Evolutionary conservation across 805 yeast species (phyloP).

Genomic region (Candida boidinii): DNA sequence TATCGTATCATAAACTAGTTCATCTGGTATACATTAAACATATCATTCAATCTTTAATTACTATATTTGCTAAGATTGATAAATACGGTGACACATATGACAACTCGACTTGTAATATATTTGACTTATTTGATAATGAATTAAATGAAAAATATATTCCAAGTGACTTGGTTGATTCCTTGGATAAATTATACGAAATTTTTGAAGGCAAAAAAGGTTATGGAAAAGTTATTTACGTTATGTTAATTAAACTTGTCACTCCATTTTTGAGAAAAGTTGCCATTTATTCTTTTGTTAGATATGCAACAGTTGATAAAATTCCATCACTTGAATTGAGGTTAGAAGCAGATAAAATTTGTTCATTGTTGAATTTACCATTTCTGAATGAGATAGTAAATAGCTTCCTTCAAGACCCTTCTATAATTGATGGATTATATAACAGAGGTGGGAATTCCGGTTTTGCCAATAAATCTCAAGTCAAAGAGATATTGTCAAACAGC

Average conservation of each 20-base stretch:
- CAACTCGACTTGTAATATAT: constrained; percentile 3
- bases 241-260: constrained; percentile 46
- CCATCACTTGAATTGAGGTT: constrained; percentile 16
- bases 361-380: constrained; percentile 41
- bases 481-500: constrained; percentile 5
- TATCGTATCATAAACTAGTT: constrained; percentile 38
- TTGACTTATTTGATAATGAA: constrained; percentile 6
- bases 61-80: constrained; percentile 11
- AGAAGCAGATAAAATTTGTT: constrained; percentile 50
- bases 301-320: constrained; percentile 34
- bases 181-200: constrained; percentile 18
- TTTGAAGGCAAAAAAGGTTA: constrained; percentile 15
- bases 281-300: constrained; percentile 43
- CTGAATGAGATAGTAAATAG: too few species aligned
- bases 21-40: constrained; percentile 42
- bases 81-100: constrained; percentile 1
- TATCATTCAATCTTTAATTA: constrained; percentile 36
- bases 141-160: not conserved
- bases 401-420: too few species aligned
- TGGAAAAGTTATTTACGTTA: constrained; percentile 37
- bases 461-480: constrained; percentile 4
- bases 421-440: constrained; percentile 19
- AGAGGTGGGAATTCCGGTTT: constrained; percentile 11
- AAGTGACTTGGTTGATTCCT: constrained; percentile 7
- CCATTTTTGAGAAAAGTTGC: constrained; percentile 61